phyloP scores from a whole-genome alignment of 805 yeast species.

The Candida nitratophila region DNA sequence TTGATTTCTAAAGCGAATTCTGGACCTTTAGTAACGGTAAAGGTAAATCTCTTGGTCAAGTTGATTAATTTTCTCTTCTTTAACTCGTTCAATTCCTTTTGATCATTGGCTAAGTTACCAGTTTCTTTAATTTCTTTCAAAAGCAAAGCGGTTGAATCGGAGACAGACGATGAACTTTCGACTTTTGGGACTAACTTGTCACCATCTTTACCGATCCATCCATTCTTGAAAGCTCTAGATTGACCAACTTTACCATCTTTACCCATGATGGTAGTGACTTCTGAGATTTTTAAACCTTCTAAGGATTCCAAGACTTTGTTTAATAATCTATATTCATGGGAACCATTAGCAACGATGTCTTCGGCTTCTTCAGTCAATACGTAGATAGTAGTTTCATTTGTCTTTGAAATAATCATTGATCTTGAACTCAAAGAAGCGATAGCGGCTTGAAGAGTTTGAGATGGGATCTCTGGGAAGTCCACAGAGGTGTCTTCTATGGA shows the following conservation, averaged over 20 bases:
- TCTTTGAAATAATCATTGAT: conserved; percentile 66
- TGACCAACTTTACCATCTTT: conserved; percentile 87
- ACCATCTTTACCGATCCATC: conserved; percentile 89
- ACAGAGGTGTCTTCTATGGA: conserved; percentile 63
- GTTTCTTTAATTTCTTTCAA: conserved; percentile 49
- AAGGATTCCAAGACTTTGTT: conserved; percentile 65
- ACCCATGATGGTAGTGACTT: conserved; percentile 68
- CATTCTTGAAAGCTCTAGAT: conserved; percentile 94
- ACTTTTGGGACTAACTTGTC: conserved; percentile 65
- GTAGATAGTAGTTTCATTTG: conserved; percentile 73
- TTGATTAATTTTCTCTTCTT: conserved; percentile 87
- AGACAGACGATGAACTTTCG: conserved; percentile 40
- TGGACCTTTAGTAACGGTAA: conserved; percentile 68
- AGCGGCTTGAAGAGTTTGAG: conserved; percentile 70
- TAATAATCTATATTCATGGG: conserved; percentile 82
- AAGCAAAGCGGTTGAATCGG: conserved; percentile 60
- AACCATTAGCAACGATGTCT: conserved; percentile 72
- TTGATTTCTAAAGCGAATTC: conserved; percentile 78
- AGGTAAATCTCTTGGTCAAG: conserved; percentile 68
- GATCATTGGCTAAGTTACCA: conserved; percentile 40
- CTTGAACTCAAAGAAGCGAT: conserved; percentile 81
- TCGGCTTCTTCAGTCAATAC: conserved; percentile 73
- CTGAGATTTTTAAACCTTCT: conserved; percentile 77
- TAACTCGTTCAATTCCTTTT: conserved; percentile 71
- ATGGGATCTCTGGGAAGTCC: conserved; percentile 57